A percentile compares a stretch with the other conserved stretches of the same genome.
These are phyloP conservation scores for Phytophthora rubi DNA, from an alignment of 352 stramenopile genomes.

Conservation along the genomic window DNA sequence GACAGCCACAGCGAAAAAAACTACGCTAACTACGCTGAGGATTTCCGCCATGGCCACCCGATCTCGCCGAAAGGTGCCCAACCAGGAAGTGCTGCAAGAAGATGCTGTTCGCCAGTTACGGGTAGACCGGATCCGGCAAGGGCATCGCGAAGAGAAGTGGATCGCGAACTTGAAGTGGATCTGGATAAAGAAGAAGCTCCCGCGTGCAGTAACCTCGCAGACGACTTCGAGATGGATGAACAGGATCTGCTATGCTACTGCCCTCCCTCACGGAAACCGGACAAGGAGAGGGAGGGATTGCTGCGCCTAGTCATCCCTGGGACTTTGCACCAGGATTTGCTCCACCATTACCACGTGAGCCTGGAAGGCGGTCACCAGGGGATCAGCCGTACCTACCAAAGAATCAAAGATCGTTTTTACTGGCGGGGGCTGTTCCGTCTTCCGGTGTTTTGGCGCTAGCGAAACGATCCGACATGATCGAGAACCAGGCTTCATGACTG, in stretches of 20 bases:
- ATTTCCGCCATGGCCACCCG: too few species aligned
- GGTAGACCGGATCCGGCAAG: not conserved
- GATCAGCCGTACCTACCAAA: conserved; percentile 1
- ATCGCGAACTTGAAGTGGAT: not conserved
- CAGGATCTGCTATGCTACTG: conserved; percentile 5
- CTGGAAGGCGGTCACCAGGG: conserved; percentile 9
- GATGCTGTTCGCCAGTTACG: not conserved
- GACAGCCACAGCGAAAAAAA: too few species aligned
- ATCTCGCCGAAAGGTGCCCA: not conserved
- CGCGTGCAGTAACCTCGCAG: not conserved
- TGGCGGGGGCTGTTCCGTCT: not conserved
- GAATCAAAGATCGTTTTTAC: not conserved
- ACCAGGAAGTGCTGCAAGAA: not conserved
- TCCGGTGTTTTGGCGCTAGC: too few species aligned
- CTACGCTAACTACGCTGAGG: too few species aligned
- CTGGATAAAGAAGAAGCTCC: not conserved
- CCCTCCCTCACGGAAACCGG: not conserved
- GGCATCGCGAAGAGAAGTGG: conserved; percentile 12
- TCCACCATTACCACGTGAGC: conserved; percentile 21
- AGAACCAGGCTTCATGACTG: not conserved
- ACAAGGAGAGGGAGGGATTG: not conserved
- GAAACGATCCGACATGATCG: too few species aligned
- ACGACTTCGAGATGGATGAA: too few species aligned
- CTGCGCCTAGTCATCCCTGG: not conserved
- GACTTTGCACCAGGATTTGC: conserved; percentile 1